Conservation (phyloP, 129 eudicot species). For the Logfia minima region DNA sequence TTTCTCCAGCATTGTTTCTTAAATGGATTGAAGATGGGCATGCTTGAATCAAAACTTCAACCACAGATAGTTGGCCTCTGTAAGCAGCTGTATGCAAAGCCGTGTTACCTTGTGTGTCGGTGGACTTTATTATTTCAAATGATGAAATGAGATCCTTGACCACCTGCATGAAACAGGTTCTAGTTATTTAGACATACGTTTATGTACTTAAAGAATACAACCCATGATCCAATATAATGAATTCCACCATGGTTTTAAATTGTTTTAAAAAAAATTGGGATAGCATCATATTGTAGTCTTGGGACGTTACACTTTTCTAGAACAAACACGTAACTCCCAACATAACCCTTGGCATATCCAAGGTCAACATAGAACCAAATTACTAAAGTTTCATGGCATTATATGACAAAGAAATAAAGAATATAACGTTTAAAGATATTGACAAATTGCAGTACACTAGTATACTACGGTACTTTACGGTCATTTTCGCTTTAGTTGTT, state of each 20-base stretch:
- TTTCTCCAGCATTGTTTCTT: constrained; percentile 71
- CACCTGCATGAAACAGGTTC: constrained; percentile 47
- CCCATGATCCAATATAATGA: neutral
- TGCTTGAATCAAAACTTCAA: constrained; percentile 66
- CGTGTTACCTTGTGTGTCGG: constrained; percentile 80
- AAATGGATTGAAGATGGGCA: constrained; percentile 49
- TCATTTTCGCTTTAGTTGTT: neutral
- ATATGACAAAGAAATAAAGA: neutral
- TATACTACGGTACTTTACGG: neutral
- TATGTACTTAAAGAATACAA: neutral
- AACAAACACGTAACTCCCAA: neutral
- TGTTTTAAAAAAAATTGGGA: neutral
- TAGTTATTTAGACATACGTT: neutral
- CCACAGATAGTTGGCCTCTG: constrained; percentile 68
- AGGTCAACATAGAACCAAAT: neutral
- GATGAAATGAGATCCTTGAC: constrained; percentile 61
- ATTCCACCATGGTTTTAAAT: neutral
- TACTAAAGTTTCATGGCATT: neutral
- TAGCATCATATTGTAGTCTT: neutral
- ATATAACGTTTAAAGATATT: neutral
- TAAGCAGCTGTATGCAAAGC: constrained; percentile 86
- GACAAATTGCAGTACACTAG: too few species aligned
- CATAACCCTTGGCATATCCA: too few species aligned
- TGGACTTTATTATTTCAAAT: constrained; percentile 47
- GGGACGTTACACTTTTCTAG: neutral